Base-by-base conservation (phyloP, 805 yeast species). In the Lachancea kluyveri region DNA sequence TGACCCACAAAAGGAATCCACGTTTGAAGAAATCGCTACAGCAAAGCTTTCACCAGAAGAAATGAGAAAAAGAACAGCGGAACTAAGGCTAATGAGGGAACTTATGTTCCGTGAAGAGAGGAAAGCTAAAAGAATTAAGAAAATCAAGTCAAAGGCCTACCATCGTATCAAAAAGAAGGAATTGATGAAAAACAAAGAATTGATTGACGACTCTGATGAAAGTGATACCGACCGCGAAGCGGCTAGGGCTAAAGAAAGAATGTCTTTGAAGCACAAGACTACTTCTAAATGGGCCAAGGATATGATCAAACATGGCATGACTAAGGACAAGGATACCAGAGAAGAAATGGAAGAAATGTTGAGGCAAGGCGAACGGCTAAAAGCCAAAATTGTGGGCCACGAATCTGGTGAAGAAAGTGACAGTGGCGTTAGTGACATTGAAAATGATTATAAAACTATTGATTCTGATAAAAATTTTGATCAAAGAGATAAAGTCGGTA, bases 301-400 rank as follows among this genome's bases (percentile, higher is more conserved):
- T 31, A 77, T 90, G 86, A 76, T 87, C 30, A 81, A 79, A 45
- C 83, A 87, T 45, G 97, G 96, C 10, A 71, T 92, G 69, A 72
- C 88, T 22, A 88, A 90, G 47, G 97, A 90, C 55, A 74, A 79
- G 21, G 76, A 74, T 20, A 81, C 82, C 13, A 69, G 97, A 49
- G 82, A 76, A 6, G 97, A 92, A 50, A 72, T 90, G 68, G 97
- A 92, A 59, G 96, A 86, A 49, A 88, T 88, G 96, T 62, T 90
- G 37, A 71, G 86, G 50, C 84, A 83, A 50, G 92, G 95, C 25
- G 95, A 88, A 49, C 67, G 70, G 33, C 66, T 90, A 37, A 74
- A 80, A 33, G 60, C 74, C 30, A 84, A 80, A 50, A 83, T 90
- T 40, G 53, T 81, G 35, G 94, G 87, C 6, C 65, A 64, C 36